These are phyloP conservation scores for Pyrenophora teres DNA, from an alignment of 2,329 filamentous ascomycete species.

Conservation along the genomic window DNA sequence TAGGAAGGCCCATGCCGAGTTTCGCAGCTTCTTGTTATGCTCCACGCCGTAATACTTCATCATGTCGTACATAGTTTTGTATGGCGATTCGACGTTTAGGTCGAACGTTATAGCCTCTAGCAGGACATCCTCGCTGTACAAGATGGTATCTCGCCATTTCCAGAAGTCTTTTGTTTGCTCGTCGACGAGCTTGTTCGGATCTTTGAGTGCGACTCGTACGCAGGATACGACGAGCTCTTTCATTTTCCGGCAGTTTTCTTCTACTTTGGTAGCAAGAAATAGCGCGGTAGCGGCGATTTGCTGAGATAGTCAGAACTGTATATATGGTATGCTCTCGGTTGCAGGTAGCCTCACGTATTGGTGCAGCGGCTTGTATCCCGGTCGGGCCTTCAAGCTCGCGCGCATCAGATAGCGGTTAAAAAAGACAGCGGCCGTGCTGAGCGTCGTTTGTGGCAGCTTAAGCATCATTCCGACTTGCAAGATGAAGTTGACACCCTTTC, in stretches of 20 bases:
- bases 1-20: conserved; percentile 90
- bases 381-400: conserved; percentile 75
- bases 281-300: conserved; percentile 89
- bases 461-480: conserved; percentile 91
- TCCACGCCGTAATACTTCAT: conserved; percentile 73
- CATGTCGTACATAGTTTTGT: conserved; percentile 81
- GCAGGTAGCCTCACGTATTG: conserved; percentile 65
- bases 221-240: conserved; percentile 93
- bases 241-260: conserved; percentile 95
- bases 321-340: neutral
- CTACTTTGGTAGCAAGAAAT: conserved; percentile 95
- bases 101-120: conserved; percentile 94
- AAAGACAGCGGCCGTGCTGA: conserved; percentile 91
- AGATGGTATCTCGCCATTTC: conserved; percentile 93
- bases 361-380: conserved; percentile 71
- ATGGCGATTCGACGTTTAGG: conserved; percentile 85
- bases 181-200: conserved; percentile 84
- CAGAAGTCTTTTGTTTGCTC: conserved; percentile 98
- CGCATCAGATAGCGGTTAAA: conserved; percentile 97
- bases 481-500: conserved; percentile 96
- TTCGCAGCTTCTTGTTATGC: conserved; percentile 80
- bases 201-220: conserved; percentile 93
- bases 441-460: conserved; percentile 86
- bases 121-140: conserved; percentile 90
- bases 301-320: conserved; percentile 30